Base-by-base conservation (phyloP, 1,284 basidiomycete species). In the Puccinia triticina region DNA sequence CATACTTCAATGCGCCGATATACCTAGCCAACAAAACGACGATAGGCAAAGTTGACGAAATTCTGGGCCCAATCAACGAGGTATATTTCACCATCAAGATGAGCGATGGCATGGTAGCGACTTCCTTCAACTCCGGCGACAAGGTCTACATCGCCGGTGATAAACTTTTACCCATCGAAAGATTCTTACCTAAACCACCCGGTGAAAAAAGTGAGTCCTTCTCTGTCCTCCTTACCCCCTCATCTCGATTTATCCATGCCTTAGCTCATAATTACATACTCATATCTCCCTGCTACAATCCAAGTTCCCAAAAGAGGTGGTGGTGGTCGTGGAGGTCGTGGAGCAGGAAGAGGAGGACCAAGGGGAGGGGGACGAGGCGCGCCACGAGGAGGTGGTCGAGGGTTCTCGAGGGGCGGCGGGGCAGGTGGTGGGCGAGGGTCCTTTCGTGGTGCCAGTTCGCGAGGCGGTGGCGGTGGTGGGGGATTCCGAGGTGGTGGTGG, bases 1-100 rank as follows among this genome's bases (percentile, higher is more conserved):
- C 97, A 0, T 97, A 97, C 89, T 99, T 99, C 90, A 99, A 99
- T 88, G 96, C 97, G 0, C 96, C 97, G 78, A 97, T 99, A 87
- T 99, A 98, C 88, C 91, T 99, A 76, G 92, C 95, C 89, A 99
- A 99, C 89, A 99, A 98, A 89, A 95, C 95, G 12, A 91, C 91
- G 84, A 94, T 98, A 84, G 95, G 95, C 84, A 96, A 96, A 88
- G 93, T 98, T 55, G 95, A 98, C 88, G 95, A 98, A 88, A 97
- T 98, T 84, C 90, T 98, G 23, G 95, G 95, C 0, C 97, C 97
- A 14, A 96, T 99, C 88, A 99, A 99, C 88, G 95, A 99, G 87
- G 95, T 99, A 82, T 98, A 92, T 89, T 99, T 99, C 87, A 98
- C 96, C 5, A 90, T 99, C 85, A 99, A 99, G 89, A 98, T 98